Conservation (phyloP, 2,329 filamentous ascomycete genomes). For the Fusarium incarnatum region DNA sequence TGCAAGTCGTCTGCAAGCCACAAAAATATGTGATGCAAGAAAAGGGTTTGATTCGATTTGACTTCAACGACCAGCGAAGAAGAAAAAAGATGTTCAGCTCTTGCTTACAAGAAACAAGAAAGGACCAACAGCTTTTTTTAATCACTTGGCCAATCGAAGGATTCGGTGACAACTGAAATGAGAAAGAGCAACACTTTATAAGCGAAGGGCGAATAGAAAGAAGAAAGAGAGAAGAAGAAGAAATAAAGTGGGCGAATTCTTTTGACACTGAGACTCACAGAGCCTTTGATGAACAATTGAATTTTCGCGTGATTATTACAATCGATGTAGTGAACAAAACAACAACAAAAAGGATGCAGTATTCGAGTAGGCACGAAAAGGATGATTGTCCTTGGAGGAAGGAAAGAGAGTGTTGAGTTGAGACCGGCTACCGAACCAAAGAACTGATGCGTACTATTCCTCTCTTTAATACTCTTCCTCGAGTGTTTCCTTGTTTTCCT, state of each 20-base stretch:
- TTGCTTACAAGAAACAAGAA: neutral
- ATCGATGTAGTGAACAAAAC: slow-evolving; percentile 24
- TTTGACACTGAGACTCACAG: slow-evolving; percentile 36
- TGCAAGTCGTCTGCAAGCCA: slow-evolving; percentile 30
- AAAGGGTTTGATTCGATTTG: slow-evolving; percentile 1
- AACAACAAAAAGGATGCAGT: slow-evolving; percentile 3
- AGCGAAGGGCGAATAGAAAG: slow-evolving; percentile 30
- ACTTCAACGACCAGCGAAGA: slow-evolving; percentile 39
- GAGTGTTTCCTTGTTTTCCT: neutral
- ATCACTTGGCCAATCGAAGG: slow-evolving; percentile 15
- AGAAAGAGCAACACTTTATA: slow-evolving; percentile 25
- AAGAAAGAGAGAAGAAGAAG: neutral
- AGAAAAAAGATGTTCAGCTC: slow-evolving; percentile 6
- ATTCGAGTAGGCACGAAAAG: neutral
- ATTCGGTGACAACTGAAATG: neutral
- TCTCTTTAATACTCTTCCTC: slow-evolving; percentile 35
- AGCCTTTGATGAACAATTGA: slow-evolving; percentile 20
- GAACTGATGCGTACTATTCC: slow-evolving; percentile 13
- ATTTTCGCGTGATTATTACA: slow-evolving; percentile 21
- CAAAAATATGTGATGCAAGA: slow-evolving; percentile 37
- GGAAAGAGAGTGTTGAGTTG: slow-evolving; percentile 36
- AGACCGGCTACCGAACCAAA: slow-evolving; percentile 35
- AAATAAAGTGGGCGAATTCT: slow-evolving; percentile 23
- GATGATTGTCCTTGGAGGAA: slow-evolving; percentile 10
- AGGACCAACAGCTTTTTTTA: slow-evolving; percentile 1